Conservation (phyloP, 176 grass and related monocot species). For the Phoenix roebelenii region DNA sequence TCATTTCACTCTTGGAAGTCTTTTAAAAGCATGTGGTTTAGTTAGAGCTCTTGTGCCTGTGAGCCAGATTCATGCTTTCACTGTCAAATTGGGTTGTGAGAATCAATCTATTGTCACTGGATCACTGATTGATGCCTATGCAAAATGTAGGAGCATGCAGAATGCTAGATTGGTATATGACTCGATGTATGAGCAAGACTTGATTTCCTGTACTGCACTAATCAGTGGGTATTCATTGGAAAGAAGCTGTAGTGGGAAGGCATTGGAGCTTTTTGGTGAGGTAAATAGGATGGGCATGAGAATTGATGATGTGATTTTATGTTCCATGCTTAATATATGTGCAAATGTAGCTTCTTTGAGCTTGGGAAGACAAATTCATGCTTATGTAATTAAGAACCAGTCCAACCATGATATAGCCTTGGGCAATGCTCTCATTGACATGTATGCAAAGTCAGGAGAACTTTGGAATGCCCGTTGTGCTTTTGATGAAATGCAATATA, state of each 20-base stretch:
- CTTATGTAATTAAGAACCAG: constrained; percentile 40
- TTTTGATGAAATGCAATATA: constrained; percentile 68
- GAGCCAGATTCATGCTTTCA: constrained; percentile 42
- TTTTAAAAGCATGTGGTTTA: constrained; percentile 45
- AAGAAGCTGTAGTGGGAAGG: constrained; percentile 35
- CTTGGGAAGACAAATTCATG: constrained; percentile 71
- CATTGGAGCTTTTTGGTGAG: constrained; percentile 45
- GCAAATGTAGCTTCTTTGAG: constrained; percentile 41
- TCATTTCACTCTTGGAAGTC: constrained; percentile 63
- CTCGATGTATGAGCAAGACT: constrained; percentile 38
- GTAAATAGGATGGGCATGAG: constrained; percentile 32
- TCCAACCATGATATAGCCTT: constrained; percentile 41
- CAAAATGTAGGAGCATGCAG: constrained; percentile 52
- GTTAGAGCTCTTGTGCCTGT: constrained; percentile 24
- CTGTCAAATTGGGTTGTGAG: constrained; percentile 56
- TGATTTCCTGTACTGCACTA: constrained; percentile 58
- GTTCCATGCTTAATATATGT: constrained; percentile 58
- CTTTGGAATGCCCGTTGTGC: constrained; percentile 37
- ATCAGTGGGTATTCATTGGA: constrained; percentile 59
- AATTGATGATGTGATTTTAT: constrained; percentile 54
- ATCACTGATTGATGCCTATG: constrained; percentile 65
- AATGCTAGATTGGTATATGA: constrained; percentile 46
- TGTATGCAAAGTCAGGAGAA: constrained; percentile 80
- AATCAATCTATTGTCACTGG: constrained; percentile 33
- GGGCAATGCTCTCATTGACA: constrained; percentile 69